These are phyloP conservation scores for Pythium phragmiticola DNA, from an alignment of 352 stramenopile species.

Conservation along the genomic window DNA sequence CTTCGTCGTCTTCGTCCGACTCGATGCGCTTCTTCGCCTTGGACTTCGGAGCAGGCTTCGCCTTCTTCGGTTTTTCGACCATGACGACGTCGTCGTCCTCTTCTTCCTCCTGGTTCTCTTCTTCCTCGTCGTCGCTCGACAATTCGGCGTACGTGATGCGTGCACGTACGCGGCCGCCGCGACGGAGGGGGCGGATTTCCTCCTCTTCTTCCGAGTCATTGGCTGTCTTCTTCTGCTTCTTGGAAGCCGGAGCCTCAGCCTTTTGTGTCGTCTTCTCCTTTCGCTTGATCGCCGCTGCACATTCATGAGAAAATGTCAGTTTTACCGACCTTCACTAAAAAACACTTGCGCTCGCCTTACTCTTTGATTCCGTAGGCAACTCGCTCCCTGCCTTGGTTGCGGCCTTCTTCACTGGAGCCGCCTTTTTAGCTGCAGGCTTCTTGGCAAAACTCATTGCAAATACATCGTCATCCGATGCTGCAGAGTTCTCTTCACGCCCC, in stretches of 20 bases:
- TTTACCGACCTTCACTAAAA: not conserved
- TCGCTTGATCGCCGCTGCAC: constrained; percentile 28
- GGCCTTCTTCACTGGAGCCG: constrained; percentile 19
- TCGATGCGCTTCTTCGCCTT: constrained; percentile 26
- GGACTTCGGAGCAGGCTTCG: constrained; percentile 17
- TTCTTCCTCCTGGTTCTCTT: constrained; percentile 25
- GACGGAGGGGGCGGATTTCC: constrained; percentile 13
- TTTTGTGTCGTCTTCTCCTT: constrained; percentile 39
- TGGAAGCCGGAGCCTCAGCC: constrained; percentile 25
- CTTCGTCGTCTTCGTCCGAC: constrained; percentile 37
- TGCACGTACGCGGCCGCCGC: constrained; percentile 23
- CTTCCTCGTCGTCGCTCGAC: constrained; percentile 56
- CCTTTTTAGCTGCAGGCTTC: constrained; percentile 33
- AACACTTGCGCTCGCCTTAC: constrained; percentile 1
- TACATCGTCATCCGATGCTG: constrained; percentile 51
- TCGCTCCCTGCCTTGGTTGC: constrained; percentile 20
- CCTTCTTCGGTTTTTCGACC: constrained; percentile 17
- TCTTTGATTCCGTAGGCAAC: constrained; percentile 30
- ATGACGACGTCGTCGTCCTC: constrained; percentile 25
- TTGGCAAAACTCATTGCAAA: constrained; percentile 58
- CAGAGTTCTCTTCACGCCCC: constrained; percentile 8
- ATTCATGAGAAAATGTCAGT: not conserved
- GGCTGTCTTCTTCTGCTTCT: constrained; percentile 35
- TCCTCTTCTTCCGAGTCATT: constrained; percentile 32
- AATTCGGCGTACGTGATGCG: constrained; percentile 42